These are phyloP conservation scores for Botryobasidium botryosum DNA, from an alignment of 768 basidiomycete genomes.

Conservation along the genomic window DNA sequence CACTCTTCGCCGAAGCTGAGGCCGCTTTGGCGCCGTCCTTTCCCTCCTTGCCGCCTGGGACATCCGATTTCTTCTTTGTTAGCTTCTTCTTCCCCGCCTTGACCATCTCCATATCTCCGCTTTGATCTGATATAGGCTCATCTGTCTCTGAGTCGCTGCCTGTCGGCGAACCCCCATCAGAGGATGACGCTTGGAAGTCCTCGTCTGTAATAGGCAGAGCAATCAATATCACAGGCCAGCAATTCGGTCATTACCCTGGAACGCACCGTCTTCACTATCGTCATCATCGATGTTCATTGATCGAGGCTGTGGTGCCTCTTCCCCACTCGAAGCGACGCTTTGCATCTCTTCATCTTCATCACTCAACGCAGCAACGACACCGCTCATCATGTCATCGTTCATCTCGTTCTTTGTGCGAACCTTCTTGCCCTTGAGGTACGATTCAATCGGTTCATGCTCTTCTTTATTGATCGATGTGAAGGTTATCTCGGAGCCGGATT, in stretches of 20 bases:
- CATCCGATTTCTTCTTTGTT: conserved; percentile 36
- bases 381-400: conserved; percentile 61
- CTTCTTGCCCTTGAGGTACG: conserved; percentile 80
- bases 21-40: conserved; percentile 25
- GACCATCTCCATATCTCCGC: conserved; percentile 17
- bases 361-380: conserved; percentile 42
- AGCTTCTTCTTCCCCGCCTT: conserved; percentile 24
- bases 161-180: conserved; percentile 78
- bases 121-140: conserved; percentile 53
- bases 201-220: conserved; percentile 36
- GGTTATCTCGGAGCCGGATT: conserved; percentile 66
- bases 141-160: conserved; percentile 46
- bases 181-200: conserved; percentile 76
- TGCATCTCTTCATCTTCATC: conserved; percentile 75
- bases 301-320: conserved; percentile 37
- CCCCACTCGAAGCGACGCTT: conserved; percentile 40
- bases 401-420: conserved; percentile 92
- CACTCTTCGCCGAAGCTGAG: too few species aligned
- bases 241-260: conserved; percentile 7
- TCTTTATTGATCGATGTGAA: conserved; percentile 95
- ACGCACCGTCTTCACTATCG: conserved; percentile 55
- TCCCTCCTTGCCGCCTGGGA: conserved; percentile 30
- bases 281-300: conserved; percentile 45
- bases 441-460: conserved; percentile 73
- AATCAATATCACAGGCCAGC: not conserved